Evolutionary conservation across 2,329 filamentous ascomycete species (phyloP).

Genomic region (Alternaria sp.): DNA sequence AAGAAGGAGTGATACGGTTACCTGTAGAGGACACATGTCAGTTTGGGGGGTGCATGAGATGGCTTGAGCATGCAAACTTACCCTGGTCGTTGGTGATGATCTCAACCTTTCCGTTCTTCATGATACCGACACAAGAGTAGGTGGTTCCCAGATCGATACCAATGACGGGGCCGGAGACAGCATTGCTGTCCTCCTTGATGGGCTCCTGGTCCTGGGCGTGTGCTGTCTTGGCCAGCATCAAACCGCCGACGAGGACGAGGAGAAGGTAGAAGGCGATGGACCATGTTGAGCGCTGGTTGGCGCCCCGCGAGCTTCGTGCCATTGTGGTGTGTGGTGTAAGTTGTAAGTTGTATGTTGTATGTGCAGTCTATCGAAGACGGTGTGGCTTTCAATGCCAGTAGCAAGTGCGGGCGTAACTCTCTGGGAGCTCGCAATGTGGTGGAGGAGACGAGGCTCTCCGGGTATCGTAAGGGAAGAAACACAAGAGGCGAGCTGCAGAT

Average conservation of each 20-base stretch:
- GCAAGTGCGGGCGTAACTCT: conserved; percentile 35
- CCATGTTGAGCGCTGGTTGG: conserved; percentile 80
- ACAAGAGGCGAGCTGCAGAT: conserved; percentile 30
- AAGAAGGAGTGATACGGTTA: conserved; percentile 66
- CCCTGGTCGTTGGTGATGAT: conserved; percentile 57
- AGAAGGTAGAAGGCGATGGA: conserved; percentile 90
- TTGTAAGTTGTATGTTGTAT: conserved; percentile 19
- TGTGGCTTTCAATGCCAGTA: conserved; percentile 30
- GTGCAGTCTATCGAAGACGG: conserved; percentile 24
- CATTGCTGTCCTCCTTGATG: conserved; percentile 68
- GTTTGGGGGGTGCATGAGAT: conserved; percentile 9
- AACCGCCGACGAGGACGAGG: conserved; percentile 82
- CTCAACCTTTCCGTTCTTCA: conserved; percentile 56
- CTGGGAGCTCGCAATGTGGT: conserved; percentile 37
- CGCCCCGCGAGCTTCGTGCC: conserved; percentile 68
- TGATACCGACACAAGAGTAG: conserved; percentile 90
- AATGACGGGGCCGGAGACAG: conserved; percentile 57
- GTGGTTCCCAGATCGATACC: conserved; percentile 95
- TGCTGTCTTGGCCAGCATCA: conserved; percentile 80
- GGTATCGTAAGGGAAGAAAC: conserved; percentile 41
- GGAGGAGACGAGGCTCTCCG: conserved; percentile 37
- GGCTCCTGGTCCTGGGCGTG: conserved; percentile 75
- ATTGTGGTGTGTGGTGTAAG: conserved; percentile 54
- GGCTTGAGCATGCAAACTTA: conserved; percentile 25
- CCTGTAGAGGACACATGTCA: conserved; percentile 43